Evolutionary conservation across 306 rosid genomes (phyloP).

Genomic region (Ochetophila trinervis): DNA sequence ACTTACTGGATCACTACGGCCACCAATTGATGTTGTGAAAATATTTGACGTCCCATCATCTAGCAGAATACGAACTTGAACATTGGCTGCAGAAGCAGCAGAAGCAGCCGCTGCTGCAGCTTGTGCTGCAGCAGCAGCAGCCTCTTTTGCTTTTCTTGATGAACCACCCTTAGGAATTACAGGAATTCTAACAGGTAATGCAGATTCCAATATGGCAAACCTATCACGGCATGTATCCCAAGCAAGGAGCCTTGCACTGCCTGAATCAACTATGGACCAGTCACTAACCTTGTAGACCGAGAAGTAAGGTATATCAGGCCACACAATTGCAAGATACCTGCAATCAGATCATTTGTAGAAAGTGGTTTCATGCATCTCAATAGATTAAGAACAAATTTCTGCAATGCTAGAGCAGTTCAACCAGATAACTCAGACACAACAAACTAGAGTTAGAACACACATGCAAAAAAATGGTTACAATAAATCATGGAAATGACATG

Average conservation of each 20-base stretch:
- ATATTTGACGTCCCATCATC: conserved; percentile 99
- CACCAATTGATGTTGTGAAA: conserved; percentile 87
- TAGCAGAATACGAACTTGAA: conserved; percentile 95
- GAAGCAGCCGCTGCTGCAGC: conserved; percentile 97
- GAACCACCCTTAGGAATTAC: conserved; percentile 78
- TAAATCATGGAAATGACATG: neutral
- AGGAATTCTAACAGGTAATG: conserved; percentile 83
- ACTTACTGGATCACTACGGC: conserved; percentile 82
- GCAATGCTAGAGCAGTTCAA: conserved; percentile 8
- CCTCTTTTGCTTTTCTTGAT: conserved; percentile 90
- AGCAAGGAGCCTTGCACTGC: conserved; percentile 95
- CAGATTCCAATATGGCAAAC: conserved; percentile 88
- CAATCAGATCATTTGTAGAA: conserved; percentile 27
- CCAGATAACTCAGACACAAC: neutral
- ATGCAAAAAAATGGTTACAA: neutral
- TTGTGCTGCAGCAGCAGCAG: conserved; percentile 93
- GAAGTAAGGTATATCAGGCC: conserved; percentile 99
- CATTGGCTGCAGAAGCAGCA: conserved; percentile 92
- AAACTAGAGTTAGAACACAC: neutral
- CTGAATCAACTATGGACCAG: conserved; percentile 99
- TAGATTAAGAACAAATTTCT: conserved; percentile 2
- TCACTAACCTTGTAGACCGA: conserved; percentile 91
- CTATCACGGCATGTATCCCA: conserved; percentile 99
- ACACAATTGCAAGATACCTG: conserved; percentile 92
- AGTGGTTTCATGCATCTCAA: conserved; percentile 8